Percentiles rank a stretch among this genome's conserved stretches.
Evolutionary conservation across 2,329 filamentous ascomycete genomes (phyloP).

Genomic region (Sclerotinia spermophila): DNA sequence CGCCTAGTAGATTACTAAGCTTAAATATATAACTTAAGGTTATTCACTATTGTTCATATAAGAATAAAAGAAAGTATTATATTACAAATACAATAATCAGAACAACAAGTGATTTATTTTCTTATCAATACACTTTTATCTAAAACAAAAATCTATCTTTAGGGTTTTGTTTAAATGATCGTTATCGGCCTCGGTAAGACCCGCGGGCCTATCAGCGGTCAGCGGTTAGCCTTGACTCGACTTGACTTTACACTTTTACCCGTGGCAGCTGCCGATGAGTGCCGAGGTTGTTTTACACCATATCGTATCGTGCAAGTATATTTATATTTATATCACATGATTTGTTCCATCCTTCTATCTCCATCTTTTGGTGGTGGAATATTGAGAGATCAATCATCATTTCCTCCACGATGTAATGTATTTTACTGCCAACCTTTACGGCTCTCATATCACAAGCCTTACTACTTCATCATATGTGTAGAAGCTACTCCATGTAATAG

Average conservation of each 20-base stretch:
- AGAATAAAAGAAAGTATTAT: too few species aligned
- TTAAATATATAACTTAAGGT: too few species aligned
- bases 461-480: neutral
- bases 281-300: neutral
- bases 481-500: neutral
- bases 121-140: too few species aligned
- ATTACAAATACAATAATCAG: too few species aligned
- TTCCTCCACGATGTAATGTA: neutral
- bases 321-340: neutral
- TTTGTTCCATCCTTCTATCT: neutral
- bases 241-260: neutral
- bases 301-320: neutral
- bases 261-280: neutral
- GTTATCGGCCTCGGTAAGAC: too few species aligned
- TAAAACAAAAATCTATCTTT: too few species aligned
- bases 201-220: too few species aligned
- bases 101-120: too few species aligned
- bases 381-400: neutral
- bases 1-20: too few species aligned
- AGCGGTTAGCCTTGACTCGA: neutral
- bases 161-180: too few species aligned
- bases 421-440: neutral
- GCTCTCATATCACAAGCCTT: neutral
- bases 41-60: too few species aligned
- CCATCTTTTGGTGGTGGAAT: neutral